Base-by-base conservation (phyloP, 1,284 basidiomycete genomes). In the Ustilago nuda region DNA sequence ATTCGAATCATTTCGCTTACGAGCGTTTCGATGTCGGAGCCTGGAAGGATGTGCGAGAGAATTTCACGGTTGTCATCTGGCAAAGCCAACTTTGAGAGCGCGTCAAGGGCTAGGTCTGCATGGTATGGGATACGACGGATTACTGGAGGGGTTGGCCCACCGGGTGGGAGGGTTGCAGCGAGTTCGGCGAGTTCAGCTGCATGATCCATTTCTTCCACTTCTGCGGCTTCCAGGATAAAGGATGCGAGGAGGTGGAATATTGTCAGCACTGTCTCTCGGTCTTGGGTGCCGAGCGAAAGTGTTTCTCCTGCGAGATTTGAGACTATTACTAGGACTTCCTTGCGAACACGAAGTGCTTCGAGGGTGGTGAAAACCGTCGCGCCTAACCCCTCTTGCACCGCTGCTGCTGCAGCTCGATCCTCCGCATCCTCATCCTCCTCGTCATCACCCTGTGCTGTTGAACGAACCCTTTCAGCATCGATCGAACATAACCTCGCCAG, bases 41-140 rank as follows among this genome's bases (percentile, higher is more conserved):
- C 86, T 0, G 92, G 89, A 4, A 96, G 88, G 12, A 89, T 87
- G 43, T 88, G 86, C 17, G 91, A 88, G 45, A 98, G 88, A 37
- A 92, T 87, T 71, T 92, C 90, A 23, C 96, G 92, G 83, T 95
- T 97, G 45, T 88, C 87, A 86, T 99, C 95, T 8, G 89, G 87
- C 57, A 92, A 91, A 32, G 91, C 90, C 61, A 97, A 87, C 50
- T 91, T 89, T 13, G 92, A 92, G 79, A 96, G 92, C 1, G 92
- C 91, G 75, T 97, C 93, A 58, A 98, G 88, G 8, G 94, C 93
- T 41, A 91, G 86, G 74, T 94, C 93, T 39, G 91, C 88, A 62
- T 92, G 88, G 52, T 89, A 87, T 0, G 92, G 90, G 32, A 85
- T 83, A 30, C 72, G 58, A 15, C 68, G 54, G 8, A 65, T 54